Base-by-base conservation (phyloP, 768 basidiomycete genomes). In the Pleurotus citrinopileatus region DNA sequence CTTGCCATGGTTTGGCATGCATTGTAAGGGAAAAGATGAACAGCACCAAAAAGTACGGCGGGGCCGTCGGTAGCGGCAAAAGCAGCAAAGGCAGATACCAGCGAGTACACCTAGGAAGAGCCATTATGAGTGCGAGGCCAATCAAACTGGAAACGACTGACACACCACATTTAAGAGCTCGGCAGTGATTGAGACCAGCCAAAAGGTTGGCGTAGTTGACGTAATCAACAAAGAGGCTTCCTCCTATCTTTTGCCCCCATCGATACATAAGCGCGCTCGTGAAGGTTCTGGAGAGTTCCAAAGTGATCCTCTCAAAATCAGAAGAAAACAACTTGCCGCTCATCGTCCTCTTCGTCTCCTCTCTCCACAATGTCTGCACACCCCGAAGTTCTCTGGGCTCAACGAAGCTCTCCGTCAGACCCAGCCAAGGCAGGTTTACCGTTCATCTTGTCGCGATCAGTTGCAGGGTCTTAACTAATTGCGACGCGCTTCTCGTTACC, bases 351-450 rank as follows among this genome's bases (percentile, higher is more conserved):
- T 54, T 52, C 43, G 45, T 40, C 28, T 57, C 57, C 57, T 54
- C 63, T 56, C n/a, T n/a, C n/a, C 63, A 67, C 61, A 42, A 79
- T 80, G 78, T 60, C 75, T 29, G 67, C 64, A 59, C 91, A 93
- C 70, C 95, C 95, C 32, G 94, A 97, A 72, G 77, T 96, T 29
- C 79, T 94, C 2, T 98, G 95, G 94, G 95, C 96, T 42, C 95
- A 98, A 72, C 84, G 96, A 61, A 91, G 87, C 76, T 89, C 84
- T 36, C 78, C 70, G 13, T 63, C 75, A 9, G 80, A 75, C 12
- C 75, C 82, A 27, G 78, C 76, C 43, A 94, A 94, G 78, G 94
- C 91, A 42, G 37, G 67, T 59, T 38, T 26, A 54, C 13, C 25
- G 25, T n/a, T 17, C 20, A 50, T 50, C 45, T n/a, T 42, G 37